Evolutionary conservation across 2,329 filamentous ascomycete genomes (phyloP).

Genomic region (Epichloe gansuensis): DNA sequence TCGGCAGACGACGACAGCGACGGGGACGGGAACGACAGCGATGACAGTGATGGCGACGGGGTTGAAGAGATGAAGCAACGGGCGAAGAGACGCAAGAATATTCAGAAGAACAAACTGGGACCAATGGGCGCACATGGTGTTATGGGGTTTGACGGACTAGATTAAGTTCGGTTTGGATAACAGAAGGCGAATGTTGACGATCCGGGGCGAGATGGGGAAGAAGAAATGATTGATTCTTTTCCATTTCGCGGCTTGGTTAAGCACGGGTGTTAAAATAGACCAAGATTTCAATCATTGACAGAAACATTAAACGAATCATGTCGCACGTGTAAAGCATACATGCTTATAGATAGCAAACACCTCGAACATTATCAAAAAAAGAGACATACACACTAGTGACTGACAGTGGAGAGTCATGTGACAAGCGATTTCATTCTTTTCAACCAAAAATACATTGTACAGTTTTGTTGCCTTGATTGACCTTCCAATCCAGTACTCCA

Average conservation of each 20-base stretch:
- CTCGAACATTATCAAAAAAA: too few relatives aligned
- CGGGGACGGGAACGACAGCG: slow-evolving; percentile 31
- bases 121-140: slow-evolving; percentile 39
- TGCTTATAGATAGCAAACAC: too few relatives aligned
- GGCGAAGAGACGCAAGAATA: slow-evolving; percentile 31
- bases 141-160: slow-evolving; percentile 35
- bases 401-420: too few relatives aligned
- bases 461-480: not conserved
- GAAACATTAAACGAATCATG: too few relatives aligned
- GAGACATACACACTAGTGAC: too few relatives aligned
- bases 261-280: not conserved
- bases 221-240: not conserved
- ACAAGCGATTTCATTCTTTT: not conserved
- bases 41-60: slow-evolving; percentile 17
- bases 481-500: not conserved
- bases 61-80: slow-evolving; percentile 30
- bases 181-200: not conserved
- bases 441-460: not conserved
- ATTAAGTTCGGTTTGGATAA: slow-evolving; percentile 14
- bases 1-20: slow-evolving; percentile 26
- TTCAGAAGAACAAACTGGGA: slow-evolving; percentile 30
- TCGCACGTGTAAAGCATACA: too few relatives aligned
- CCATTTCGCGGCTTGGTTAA: not conserved
- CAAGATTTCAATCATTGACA: not conserved
- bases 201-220: not conserved